phyloP scores from a whole-genome alignment of 2,329 filamentous ascomycete species.

The Monilinia polystroma region DNA sequence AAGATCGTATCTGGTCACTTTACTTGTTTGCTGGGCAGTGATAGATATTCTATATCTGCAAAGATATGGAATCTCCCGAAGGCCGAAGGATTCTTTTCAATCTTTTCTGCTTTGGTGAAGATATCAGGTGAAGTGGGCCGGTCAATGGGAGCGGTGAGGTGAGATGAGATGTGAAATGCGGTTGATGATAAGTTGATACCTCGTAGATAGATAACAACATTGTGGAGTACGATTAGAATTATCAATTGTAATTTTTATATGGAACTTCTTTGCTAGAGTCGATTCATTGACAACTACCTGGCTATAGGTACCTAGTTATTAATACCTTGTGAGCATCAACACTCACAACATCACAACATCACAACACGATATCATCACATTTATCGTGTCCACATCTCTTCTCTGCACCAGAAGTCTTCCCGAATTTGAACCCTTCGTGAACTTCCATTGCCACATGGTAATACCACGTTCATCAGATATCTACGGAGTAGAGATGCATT shows the following conservation, averaged over 20 bases:
- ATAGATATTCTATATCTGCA: neutral
- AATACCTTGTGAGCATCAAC: too few relatives aligned
- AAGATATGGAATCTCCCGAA: neutral
- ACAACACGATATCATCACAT: neutral
- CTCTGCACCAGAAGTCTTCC: neutral
- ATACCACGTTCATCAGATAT: neutral
- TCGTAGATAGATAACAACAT: neutral
- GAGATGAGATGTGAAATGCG: too few relatives aligned
- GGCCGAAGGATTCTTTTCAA: too few relatives aligned
- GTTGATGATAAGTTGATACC: neutral
- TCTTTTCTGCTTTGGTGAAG: neutral
- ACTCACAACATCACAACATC: slow-evolving; percentile 3
- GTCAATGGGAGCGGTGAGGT: too few relatives aligned
- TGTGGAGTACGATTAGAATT: too few relatives aligned
- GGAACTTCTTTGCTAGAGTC: too few relatives aligned
- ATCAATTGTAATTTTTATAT: too few relatives aligned
- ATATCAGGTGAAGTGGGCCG: neutral
- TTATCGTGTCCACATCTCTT: neutral
- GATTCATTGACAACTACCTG: too few relatives aligned
- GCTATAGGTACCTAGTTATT: too few relatives aligned
- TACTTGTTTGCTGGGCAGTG: too few relatives aligned
- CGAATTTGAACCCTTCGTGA: slow-evolving; percentile 1
- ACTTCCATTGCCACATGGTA: slow-evolving; percentile 3
- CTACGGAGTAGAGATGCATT: neutral
- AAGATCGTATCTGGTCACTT: too few relatives aligned